A percentile compares a stretch with the other conserved stretches of the same genome.
Evolutionary conservation across 2,329 filamentous ascomycete species (phyloP).

Genomic region (Dactylonectria estremocensis): DNA sequence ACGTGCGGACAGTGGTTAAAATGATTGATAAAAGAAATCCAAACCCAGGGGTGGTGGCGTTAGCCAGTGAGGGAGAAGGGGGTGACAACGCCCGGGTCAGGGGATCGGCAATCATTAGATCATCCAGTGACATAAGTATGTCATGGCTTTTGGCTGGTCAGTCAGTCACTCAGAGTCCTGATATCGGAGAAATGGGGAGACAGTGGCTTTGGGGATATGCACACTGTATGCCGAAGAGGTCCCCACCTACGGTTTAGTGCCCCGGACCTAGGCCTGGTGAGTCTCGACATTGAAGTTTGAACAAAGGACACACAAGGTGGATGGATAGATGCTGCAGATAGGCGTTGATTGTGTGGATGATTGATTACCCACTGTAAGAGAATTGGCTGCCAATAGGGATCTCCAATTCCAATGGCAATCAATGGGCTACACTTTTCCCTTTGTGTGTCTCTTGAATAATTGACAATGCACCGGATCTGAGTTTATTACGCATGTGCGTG

Average conservation of each 20-base stretch:
- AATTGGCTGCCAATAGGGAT: constrained; percentile 4
- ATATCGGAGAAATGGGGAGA: constrained; percentile 13
- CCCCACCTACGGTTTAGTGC: background rate
- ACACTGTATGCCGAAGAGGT: constrained; percentile 9
- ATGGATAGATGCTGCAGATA: background rate
- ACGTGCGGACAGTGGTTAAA: constrained; percentile 20
- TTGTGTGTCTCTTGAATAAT: background rate
- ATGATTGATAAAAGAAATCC: constrained; percentile 42
- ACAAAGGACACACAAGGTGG: too few species aligned
- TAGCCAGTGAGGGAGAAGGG: constrained; percentile 22
- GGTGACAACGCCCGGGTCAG: constrained; percentile 31
- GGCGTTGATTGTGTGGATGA: constrained; percentile 6
- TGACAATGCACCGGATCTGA: background rate
- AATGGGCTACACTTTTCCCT: background rate
- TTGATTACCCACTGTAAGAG: constrained; percentile 18
- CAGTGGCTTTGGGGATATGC: background rate
- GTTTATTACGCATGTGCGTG: constrained; percentile 17
- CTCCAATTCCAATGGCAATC: background rate
- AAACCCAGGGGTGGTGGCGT: constrained; percentile 4
- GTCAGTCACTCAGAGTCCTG: background rate
- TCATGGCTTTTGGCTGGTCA: constrained; percentile 15
- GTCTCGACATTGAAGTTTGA: background rate
- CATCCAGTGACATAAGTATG: constrained; percentile 20
- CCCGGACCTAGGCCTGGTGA: background rate
- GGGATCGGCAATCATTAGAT: constrained; percentile 33